Evolutionary conservation across 1,284 basidiomycete species (phyloP), one percentile per base, ranked within the genome.

Genomic region (Apiotrichum laibachii): DNA sequence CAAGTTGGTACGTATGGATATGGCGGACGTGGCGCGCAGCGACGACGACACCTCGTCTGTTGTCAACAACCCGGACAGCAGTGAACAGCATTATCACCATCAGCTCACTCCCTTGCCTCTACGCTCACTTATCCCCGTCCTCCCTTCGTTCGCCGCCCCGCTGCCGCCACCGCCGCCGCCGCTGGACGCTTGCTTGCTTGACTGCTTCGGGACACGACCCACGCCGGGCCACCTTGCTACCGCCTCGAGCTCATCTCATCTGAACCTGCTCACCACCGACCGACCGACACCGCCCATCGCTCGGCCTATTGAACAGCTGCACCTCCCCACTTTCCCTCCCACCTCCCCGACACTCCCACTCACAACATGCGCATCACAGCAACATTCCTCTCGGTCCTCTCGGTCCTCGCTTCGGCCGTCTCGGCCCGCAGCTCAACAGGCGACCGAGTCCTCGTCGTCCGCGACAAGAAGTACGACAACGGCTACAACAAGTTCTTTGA

Each of bases 381-480:
- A 7, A 9, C 34, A 5, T 39, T 58, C 34, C 47, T 60, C 49
- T 40, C 59, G 11, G 39, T 55, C n/a, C 26, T 57, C 22, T 13
- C 55, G 31, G 50, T 50, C 13, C 46, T 69, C 35, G 52, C 47
- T n/a, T 15, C 49, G 26, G 59, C 59, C 16, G 68, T 60, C 0
- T 39, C 79, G 52, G 89, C 89, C 58, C 85, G 83, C 68, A 92
- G 90, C n/a, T 88, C 89, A 73, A 83, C 87, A 2, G 90, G 90
- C 12, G 84, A 90, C 74, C 86, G 86, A 43, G 87, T 96, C 16
- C 84, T 96, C 26, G 88, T 95, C 55, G 82, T 95, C 15, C 82
- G 92, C 49, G 90, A 95, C 70, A 84, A 86, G 6, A 81, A 81
- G 54, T 77, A 87, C 34, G 81, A 85, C 69, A 80, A 10, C 8